Conservation (phyloP, 257 asterid species). For the Solanum etuberosum region DNA sequence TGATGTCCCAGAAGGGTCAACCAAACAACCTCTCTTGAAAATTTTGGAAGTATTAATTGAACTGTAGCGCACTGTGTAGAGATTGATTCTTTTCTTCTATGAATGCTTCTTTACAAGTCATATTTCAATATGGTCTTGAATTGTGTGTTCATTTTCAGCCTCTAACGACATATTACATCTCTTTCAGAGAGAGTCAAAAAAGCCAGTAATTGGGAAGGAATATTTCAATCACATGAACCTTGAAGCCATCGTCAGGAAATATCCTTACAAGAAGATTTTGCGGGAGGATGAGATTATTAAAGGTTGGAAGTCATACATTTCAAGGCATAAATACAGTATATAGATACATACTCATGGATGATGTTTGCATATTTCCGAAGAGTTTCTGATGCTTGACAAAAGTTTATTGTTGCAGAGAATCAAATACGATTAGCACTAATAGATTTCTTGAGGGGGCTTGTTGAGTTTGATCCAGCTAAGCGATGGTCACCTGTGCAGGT, state of each 20-base stretch:
- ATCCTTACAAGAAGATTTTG: slow-evolving; percentile 78
- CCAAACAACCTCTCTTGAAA: background rate
- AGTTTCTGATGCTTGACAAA: slow-evolving; percentile 4
- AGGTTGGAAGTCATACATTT: slow-evolving; percentile 41
- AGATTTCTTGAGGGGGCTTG: slow-evolving; percentile 95
- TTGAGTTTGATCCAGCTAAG: slow-evolving; percentile 94
- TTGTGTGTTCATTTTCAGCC: background rate
- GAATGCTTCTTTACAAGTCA: background rate
- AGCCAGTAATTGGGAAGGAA: slow-evolving; percentile 92
- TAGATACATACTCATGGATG: background rate
- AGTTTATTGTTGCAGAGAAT: slow-evolving; percentile 48
- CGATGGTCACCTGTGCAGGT: slow-evolving; percentile 99
- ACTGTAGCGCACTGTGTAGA: background rate
- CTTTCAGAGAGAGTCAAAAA: slow-evolving; percentile 75
- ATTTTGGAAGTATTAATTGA: background rate
- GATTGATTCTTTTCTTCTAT: background rate
- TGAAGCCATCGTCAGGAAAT: slow-evolving; percentile 70
- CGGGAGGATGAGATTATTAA: slow-evolving; percentile 54
- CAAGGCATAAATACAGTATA: background rate
- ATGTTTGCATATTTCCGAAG: slow-evolving; percentile 5
- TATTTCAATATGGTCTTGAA: background rate
- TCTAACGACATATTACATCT: background rate
- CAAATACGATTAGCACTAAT: slow-evolving; percentile 66
- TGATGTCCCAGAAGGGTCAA: background rate
- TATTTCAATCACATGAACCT: slow-evolving; percentile 84